Evolutionary conservation across 2,329 filamentous ascomycete species (phyloP).

Genomic region (Pseudomassariella vexata): DNA sequence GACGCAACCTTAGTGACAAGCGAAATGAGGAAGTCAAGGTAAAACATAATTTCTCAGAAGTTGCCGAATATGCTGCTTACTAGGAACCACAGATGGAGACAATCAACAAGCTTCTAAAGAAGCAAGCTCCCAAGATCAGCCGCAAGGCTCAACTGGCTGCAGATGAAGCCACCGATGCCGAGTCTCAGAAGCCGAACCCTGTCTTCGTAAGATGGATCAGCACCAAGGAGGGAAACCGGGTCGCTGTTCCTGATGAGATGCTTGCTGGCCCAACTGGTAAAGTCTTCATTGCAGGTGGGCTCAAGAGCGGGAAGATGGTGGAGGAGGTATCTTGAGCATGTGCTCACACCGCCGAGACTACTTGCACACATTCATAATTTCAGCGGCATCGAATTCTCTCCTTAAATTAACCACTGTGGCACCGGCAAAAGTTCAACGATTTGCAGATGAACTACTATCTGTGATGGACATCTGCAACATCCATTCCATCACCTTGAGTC

Average conservation of each 20-base stretch:
- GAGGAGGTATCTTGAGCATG: slow-evolving; percentile 42
- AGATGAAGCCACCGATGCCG: slow-evolving; percentile 42
- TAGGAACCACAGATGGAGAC: slow-evolving; percentile 78
- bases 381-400: too few relatives aligned
- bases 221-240: slow-evolving; percentile 54
- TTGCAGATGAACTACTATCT: too few relatives aligned
- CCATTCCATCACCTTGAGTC: too few relatives aligned
- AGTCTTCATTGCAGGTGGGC: slow-evolving; percentile 41
- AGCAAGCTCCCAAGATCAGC: slow-evolving; percentile 73
- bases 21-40: slow-evolving; percentile 61
- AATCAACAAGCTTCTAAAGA: slow-evolving; percentile 84
- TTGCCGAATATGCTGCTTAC: too few relatives aligned
- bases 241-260: slow-evolving; percentile 66
- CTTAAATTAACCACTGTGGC: too few relatives aligned
- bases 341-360: too few relatives aligned
- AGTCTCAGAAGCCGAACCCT: slow-evolving; percentile 46
- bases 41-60: slow-evolving; percentile 14
- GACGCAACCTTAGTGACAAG: slow-evolving; percentile 59
- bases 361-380: too few relatives aligned
- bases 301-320: slow-evolving; percentile 43
- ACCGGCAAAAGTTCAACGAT: too few relatives aligned
- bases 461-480: too few relatives aligned
- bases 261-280: slow-evolving; percentile 55
- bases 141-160: slow-evolving; percentile 42
- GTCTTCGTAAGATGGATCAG: slow-evolving; percentile 67